These are phyloP conservation scores for Venustampulla echinocandica DNA, from an alignment of 495 filamentous ascomycete genomes.

Conservation along the genomic window DNA sequence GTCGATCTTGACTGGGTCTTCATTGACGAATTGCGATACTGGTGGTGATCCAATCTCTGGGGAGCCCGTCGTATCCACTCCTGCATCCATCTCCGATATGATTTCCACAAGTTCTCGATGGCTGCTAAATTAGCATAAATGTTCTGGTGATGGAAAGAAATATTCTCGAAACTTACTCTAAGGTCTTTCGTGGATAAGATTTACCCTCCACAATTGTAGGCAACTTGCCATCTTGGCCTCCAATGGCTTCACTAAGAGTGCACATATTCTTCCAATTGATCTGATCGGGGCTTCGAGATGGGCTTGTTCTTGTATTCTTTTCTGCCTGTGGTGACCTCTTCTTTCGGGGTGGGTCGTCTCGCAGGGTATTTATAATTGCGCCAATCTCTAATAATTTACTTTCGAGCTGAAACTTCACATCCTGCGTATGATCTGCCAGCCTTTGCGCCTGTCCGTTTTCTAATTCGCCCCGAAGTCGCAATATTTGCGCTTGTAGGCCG, in stretches of 20 bases:
- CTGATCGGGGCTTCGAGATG: constrained; percentile 35
- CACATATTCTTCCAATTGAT: constrained; percentile 39
- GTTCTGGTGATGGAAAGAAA: background rate
- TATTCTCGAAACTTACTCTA: constrained; percentile 49
- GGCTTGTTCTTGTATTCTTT: constrained; percentile 21
- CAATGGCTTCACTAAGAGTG: constrained; percentile 36
- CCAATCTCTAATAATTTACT: constrained; percentile 58
- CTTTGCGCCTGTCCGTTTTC: constrained; percentile 38
- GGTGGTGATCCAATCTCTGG: constrained; percentile 59
- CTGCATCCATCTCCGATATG: constrained; percentile 19
- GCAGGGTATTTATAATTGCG: constrained; percentile 51
- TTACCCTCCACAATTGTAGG: constrained; percentile 83
- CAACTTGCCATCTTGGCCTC: constrained; percentile 55
- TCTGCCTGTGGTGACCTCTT: constrained; percentile 24
- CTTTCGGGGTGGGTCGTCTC: constrained; percentile 22
- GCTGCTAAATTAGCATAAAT: constrained; percentile 27
- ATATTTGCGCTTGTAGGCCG: constrained; percentile 65
- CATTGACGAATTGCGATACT: constrained; percentile 54
- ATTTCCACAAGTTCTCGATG: constrained; percentile 37
- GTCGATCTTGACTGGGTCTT: constrained; percentile 51
- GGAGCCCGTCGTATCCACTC: constrained; percentile 43
- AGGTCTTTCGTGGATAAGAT: constrained; percentile 58
- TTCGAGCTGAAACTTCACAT: constrained; percentile 62
- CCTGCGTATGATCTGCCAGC: constrained; percentile 53
- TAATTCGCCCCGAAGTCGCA: constrained; percentile 61